Evolutionary conservation across 2,329 filamentous ascomycete species (phyloP).

Genomic region (Curvularia spicifera): DNA sequence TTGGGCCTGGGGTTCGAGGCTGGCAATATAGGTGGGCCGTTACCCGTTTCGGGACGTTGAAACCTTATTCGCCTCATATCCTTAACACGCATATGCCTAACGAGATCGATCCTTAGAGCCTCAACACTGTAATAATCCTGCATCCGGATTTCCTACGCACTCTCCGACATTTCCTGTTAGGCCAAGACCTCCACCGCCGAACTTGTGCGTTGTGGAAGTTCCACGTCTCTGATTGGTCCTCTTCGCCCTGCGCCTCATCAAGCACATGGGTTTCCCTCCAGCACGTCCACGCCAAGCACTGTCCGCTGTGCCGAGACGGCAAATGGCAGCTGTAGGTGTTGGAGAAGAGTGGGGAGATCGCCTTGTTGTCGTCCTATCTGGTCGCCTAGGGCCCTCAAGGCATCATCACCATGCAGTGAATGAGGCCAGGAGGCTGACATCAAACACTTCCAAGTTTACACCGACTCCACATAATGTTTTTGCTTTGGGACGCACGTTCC

Average conservation of each 20-base stretch:
- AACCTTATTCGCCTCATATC: slow-evolving; percentile 28
- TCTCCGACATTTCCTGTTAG: slow-evolving; percentile 29
- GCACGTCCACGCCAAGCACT: slow-evolving; percentile 15
- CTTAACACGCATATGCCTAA: slow-evolving; percentile 17
- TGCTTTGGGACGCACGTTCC: slow-evolving; percentile 17
- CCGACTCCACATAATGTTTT: slow-evolving; percentile 15
- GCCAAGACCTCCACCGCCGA: slow-evolving; percentile 24
- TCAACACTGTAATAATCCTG: slow-evolving; percentile 22
- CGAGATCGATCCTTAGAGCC: slow-evolving; percentile 6
- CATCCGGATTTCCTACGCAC: slow-evolving; percentile 24
- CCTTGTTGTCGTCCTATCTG: slow-evolving; percentile 16
- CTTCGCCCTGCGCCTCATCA: slow-evolving; percentile 1
- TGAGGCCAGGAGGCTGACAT: slow-evolving; percentile 11
- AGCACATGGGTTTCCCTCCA: slow-evolving; percentile 5
- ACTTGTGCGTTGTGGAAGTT: slow-evolving; percentile 6
- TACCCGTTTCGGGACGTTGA: slow-evolving; percentile 21
- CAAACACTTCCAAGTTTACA: slow-evolving; percentile 25
- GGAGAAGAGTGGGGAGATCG: slow-evolving; percentile 22
- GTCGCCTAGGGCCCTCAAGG: slow-evolving; percentile 20
- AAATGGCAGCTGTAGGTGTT: slow-evolving; percentile 21
- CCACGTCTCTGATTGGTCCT: slow-evolving; percentile 18
- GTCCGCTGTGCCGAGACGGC: slow-evolving; percentile 5
- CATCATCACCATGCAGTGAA: slow-evolving; percentile 14
- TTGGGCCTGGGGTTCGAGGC: slow-evolving; percentile 18
- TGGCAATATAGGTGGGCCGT: slow-evolving; percentile 2